Base-by-base conservation (phyloP, 768 basidiomycete species). In the Leccinum ochraceum region DNA sequence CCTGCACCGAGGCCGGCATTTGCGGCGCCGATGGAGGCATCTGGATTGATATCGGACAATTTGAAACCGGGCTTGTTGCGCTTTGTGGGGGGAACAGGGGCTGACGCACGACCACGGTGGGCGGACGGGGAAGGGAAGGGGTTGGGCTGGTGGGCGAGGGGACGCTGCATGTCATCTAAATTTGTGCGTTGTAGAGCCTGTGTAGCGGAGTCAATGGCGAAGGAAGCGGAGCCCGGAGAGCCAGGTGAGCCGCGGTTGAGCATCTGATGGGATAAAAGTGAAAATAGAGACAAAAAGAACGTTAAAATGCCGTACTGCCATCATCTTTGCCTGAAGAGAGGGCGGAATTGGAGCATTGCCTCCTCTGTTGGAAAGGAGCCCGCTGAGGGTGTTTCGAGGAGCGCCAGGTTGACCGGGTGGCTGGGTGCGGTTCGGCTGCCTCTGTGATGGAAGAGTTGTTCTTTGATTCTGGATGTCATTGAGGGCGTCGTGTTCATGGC, bases 321-420 rank as follows among this genome's bases (percentile, higher is more conserved):
- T 92, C 89, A 98, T 91, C 80, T 94, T 97, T 63, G 92, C 93
- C 71, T 95, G 94, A 50, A 98, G 82, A 51, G 86, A 82, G 0
- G 95, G 92, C 0, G 95, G 95, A 63, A 98, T 91, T 52, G 90
- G 88, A 0, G 88, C 88, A 20, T 83, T 74, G 46, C 77, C 68
- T 60, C 73, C 61, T 59, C 70, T 73, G 75, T 75, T 78, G 48
- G 77, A 71, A 63, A 86, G 80, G 50, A 86, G 77, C 59, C 77
- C 74, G 26, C 72, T 72, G 54, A 74, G 66, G 39, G 73, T 71
- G 58, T 70, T 73, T 56, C 71, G 73, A 36, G 63, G 7, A 20
- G 59, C 4, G 14, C 50, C 60, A 2, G 65, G 26, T 57, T 62
- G 69, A 30, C 54, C 60, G 11, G 50, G 58, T 22, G 56, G 39